phyloP scores from a whole-genome alignment of 2,329 filamentous ascomycete genomes.

The Diaporthe eres region DNA sequence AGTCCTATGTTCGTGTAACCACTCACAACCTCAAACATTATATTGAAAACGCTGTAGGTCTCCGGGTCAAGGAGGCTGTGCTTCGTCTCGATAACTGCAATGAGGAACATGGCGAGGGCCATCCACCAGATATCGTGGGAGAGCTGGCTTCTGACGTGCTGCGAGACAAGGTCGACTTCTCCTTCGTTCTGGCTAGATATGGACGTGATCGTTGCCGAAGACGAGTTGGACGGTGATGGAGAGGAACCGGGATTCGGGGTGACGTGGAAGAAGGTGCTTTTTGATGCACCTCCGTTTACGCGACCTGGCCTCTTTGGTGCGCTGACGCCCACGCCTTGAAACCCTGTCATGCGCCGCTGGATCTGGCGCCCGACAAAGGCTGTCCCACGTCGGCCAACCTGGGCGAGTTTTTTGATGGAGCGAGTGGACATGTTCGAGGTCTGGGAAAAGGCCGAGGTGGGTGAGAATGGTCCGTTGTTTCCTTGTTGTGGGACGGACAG shows the following conservation, averaged over 20 bases:
- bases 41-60: slow-evolving; percentile 72
- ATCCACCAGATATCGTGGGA: slow-evolving; percentile 79
- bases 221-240: slow-evolving; percentile 1
- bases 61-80: slow-evolving; percentile 66
- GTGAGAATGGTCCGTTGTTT: neutral
- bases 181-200: slow-evolving; percentile 42
- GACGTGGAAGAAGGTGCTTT: slow-evolving; percentile 7
- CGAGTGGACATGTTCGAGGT: slow-evolving; percentile 36
- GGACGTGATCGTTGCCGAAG: slow-evolving; percentile 40
- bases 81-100: slow-evolving; percentile 71
- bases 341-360: slow-evolving; percentile 45
- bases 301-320: slow-evolving; percentile 35
- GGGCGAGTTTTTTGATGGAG: slow-evolving; percentile 41
- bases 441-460: slow-evolving; percentile 31
- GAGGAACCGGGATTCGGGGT: slow-evolving; percentile 9
- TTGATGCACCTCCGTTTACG: slow-evolving; percentile 39
- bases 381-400: slow-evolving; percentile 43
- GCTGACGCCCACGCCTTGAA: slow-evolving; percentile 45
- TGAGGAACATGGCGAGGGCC: slow-evolving; percentile 70
- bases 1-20: slow-evolving; percentile 39
- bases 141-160: slow-evolving; percentile 74
- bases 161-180: slow-evolving; percentile 45
- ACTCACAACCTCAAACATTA: slow-evolving; percentile 68
- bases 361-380: slow-evolving; percentile 50
- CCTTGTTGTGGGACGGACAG: neutral